Evolutionary conservation across 2,329 filamentous ascomycete species (phyloP), one percentile per base, ranked within the genome.

Genomic region (Neofusicoccum sp.): DNA sequence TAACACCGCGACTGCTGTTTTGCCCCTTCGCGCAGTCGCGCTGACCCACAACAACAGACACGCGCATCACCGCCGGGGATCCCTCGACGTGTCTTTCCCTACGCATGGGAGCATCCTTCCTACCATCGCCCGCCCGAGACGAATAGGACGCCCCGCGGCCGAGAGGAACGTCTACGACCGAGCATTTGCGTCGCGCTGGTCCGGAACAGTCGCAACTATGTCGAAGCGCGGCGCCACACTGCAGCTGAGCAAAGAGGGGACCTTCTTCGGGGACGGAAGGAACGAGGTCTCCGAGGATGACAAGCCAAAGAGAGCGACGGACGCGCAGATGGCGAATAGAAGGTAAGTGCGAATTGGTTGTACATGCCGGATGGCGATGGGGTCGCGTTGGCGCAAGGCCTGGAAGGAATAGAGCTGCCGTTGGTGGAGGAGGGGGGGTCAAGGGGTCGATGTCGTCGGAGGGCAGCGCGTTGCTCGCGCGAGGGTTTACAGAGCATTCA

Each of bases 311-410:
- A 78, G 78, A 73, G 83, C 83, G 37, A 85, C 82, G 33, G 83
- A 83, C 43, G 82, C 83, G 43, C 83, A 85, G 73, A 56, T 85
- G 73, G 83, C 83, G 36, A 75, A 73, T 64, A 79, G 83, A 76
- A 85, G 81, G 83, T 85, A 77, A 79, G 83, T 84, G 50, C 12
- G n/a, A n/a, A 33, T 65, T 49, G n/a, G n/a, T 29, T n/a, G n/a
- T n/a, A n/a, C n/a, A n/a, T n/a, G n/a, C n/a, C n/a, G n/a, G n/a
- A n/a, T n/a, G n/a, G n/a, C n/a, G n/a, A n/a, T 37, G 31, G 49
- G 39, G 36, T 56, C 9, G 37, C 39, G 31, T 61, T 45, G 44
- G 44, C 14, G 33, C 33, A 37, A 48, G 12, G 22, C 45, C 29
- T 22, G 29, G 54, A 31, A 39, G 12, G 61, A 64, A 33, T 33